These are phyloP conservation scores for Cystofilobasidium capitatum DNA, from an alignment of 768 basidiomycete genomes.

Conservation along the genomic window DNA sequence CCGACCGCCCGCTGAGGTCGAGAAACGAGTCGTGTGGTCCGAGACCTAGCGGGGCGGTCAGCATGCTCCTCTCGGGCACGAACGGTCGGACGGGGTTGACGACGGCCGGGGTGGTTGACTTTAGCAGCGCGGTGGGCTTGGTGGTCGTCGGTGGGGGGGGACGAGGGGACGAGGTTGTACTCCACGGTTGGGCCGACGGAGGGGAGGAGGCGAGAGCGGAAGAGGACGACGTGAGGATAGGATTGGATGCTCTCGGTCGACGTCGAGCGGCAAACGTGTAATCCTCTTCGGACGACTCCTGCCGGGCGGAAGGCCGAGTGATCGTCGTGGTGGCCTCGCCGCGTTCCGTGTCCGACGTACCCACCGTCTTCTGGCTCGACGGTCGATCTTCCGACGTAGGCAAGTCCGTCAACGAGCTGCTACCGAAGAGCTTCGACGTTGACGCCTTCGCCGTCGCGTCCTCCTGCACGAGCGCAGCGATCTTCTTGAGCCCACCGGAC, in stretches of 20 bases:
- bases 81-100: too few species aligned
- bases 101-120: too few species aligned
- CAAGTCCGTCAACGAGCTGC: neutral
- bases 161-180: too few species aligned
- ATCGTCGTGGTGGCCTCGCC: neutral
- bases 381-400: too few species aligned
- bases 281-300: neutral
- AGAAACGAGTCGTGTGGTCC: neutral
- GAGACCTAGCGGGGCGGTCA: neutral
- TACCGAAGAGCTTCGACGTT: neutral
- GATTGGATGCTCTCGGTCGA: neutral
- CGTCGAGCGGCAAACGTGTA: neutral
- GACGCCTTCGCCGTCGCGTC: too few species aligned
- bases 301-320: neutral
- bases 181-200: neutral
- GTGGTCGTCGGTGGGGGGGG: too few species aligned
- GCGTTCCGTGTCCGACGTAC: neutral
- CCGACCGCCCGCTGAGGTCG: neutral
- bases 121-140: too few species aligned
- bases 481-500: neutral
- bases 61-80: too few species aligned
- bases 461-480: neutral
- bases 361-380: neutral
- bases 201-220: neutral
- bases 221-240: neutral